These are phyloP conservation scores for Emmonsia crescens DNA, from an alignment of 2,329 filamentous ascomycete species.

Conservation along the genomic window DNA sequence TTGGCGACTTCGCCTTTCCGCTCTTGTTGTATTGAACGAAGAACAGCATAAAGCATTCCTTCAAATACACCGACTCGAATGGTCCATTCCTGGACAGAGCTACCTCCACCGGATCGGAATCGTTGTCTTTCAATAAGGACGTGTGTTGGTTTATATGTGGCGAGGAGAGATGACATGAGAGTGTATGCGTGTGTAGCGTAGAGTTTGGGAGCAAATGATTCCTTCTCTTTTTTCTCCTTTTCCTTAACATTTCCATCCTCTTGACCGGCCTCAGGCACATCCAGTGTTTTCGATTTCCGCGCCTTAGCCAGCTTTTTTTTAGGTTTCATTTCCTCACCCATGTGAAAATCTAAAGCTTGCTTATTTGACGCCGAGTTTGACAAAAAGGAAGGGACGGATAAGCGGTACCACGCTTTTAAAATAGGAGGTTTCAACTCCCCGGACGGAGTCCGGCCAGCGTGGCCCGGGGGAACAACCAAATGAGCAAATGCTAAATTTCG, in stretches of 20 bases:
- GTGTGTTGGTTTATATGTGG: conserved; percentile 48
- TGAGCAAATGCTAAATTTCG: conserved; percentile 68
- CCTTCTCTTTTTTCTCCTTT: conserved; percentile 18
- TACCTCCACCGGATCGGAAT: conserved; percentile 52
- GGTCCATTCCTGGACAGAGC: conserved; percentile 70
- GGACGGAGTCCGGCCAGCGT: background rate
- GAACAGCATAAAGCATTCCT: conserved; percentile 63
- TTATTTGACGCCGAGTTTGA: background rate
- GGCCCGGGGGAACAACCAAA: conserved; percentile 30
- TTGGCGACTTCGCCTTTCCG: conserved; percentile 23
- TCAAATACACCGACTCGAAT: conserved; percentile 72
- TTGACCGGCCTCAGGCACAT: background rate
- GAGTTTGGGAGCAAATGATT: conserved; percentile 42
- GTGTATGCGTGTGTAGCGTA: conserved; percentile 47
- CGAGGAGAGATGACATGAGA: conserved; percentile 42
- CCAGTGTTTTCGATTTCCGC: background rate
- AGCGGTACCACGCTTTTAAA: conserved; percentile 34
- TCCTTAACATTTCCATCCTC: background rate
- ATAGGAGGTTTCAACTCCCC: conserved; percentile 12
- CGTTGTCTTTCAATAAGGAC: conserved; percentile 60
- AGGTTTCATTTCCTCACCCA: conserved; percentile 4
- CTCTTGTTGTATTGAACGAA: conserved; percentile 46
- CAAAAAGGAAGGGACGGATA: conserved; percentile 24
- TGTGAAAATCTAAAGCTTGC: background rate
- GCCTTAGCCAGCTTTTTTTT: background rate